These are phyloP conservation scores for Fusarium decemcellulare DNA, from an alignment of 2,329 filamentous ascomycete species.

Conservation along the genomic window DNA sequence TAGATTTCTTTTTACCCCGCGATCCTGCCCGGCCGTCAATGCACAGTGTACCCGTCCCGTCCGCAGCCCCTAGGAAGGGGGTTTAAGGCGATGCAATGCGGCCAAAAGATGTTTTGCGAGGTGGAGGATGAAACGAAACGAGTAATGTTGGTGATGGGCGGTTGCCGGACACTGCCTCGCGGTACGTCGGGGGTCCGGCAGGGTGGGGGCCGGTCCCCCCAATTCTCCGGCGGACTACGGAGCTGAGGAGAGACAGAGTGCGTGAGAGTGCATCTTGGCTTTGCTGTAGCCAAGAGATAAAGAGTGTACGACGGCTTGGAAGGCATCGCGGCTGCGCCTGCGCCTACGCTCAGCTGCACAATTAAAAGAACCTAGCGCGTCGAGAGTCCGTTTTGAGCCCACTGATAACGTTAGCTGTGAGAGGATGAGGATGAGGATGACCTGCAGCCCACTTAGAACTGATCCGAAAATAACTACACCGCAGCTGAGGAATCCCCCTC, in stretches of 20 bases:
- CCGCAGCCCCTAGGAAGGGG: neutral
- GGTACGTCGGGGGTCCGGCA: conserved; percentile 28
- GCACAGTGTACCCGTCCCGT: conserved; percentile 27
- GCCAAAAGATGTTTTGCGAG: neutral
- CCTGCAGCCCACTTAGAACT: too few species aligned
- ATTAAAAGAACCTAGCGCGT: too few species aligned
- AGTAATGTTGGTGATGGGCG: conserved; percentile 13
- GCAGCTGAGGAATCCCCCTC: neutral
- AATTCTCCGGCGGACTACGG: conserved; percentile 1
- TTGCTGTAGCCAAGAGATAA: neutral
- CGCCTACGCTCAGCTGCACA: neutral
- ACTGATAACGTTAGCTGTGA: too few species aligned
- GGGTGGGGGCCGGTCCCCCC: conserved; percentile 13
- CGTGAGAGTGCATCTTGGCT: neutral
- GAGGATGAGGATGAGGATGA: too few species aligned
- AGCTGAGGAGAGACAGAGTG: neutral
- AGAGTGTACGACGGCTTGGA: neutral
- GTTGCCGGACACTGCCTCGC: conserved; percentile 31
- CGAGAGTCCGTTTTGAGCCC: too few species aligned
- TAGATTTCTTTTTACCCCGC: conserved; percentile 24
- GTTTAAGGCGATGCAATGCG: conserved; percentile 14
- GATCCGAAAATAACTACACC: too few species aligned
- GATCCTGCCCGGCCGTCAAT: conserved; percentile 19
- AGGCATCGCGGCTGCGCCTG: neutral
- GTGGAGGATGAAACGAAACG: conserved; percentile 27